phyloP scores from a whole-genome alignment of 352 stramenopile genomes.

The Phytopythium helicoides region DNA sequence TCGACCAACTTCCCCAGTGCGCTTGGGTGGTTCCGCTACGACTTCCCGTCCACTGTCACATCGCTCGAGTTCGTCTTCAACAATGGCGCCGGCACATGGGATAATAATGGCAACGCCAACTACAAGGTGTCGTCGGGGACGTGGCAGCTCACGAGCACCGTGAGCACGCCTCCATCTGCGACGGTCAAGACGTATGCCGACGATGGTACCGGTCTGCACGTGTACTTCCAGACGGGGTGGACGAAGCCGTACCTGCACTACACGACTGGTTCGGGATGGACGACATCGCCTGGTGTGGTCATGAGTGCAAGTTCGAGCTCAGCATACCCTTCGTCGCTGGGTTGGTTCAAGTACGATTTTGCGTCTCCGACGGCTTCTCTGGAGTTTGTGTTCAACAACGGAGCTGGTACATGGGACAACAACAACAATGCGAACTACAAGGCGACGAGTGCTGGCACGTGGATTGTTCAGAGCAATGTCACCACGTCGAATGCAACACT shows the following conservation, averaged over 20 bases:
- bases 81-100: slow-evolving; percentile 20
- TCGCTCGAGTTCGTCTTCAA: slow-evolving; percentile 27
- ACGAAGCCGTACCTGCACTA: slow-evolving; percentile 34
- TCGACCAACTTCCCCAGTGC: slow-evolving; percentile 17
- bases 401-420: slow-evolving; percentile 40
- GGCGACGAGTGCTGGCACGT: slow-evolving; percentile 26
- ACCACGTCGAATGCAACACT: slow-evolving; percentile 16
- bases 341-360: slow-evolving; percentile 39
- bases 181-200: slow-evolving; percentile 19
- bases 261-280: slow-evolving; percentile 22
- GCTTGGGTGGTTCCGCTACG: slow-evolving; percentile 24
- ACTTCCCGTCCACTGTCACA: slow-evolving; percentile 11
- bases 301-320: slow-evolving; percentile 24
- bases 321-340: slow-evolving; percentile 12
- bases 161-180: slow-evolving; percentile 13
- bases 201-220: slow-evolving; percentile 32
- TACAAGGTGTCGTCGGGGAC: slow-evolving; percentile 25
- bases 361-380: slow-evolving; percentile 15
- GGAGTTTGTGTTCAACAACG: slow-evolving; percentile 48
- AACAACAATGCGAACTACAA: slow-evolving; percentile 45
- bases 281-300: slow-evolving; percentile 21
- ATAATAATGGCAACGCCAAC: slow-evolving; percentile 24
- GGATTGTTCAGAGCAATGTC: slow-evolving; percentile 30
- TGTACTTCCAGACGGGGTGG: slow-evolving; percentile 39
- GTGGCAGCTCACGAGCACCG: slow-evolving; percentile 20